These are phyloP conservation scores for Actinidia arguta DNA, from an alignment of 179 eudicot species.

Conservation along the genomic window DNA sequence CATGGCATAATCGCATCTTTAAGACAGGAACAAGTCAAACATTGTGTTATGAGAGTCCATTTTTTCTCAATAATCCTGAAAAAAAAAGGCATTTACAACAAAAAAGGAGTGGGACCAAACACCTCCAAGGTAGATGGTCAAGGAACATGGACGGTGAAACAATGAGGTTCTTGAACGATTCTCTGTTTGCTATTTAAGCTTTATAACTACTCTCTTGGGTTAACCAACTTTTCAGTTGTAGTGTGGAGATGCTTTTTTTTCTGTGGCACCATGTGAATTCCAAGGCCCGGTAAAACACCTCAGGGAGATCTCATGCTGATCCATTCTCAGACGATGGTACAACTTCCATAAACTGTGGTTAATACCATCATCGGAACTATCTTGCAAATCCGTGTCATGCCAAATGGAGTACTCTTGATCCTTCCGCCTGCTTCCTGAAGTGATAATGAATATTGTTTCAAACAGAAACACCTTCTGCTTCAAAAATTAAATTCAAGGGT, in stretches of 20 bases:
- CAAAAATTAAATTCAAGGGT: neutral
- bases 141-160: slow-evolving; percentile 80
- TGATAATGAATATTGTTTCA: neutral
- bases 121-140: slow-evolving; percentile 94
- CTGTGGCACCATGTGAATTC: slow-evolving; percentile 60
- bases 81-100: neutral
- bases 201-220: slow-evolving; percentile 41
- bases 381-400: slow-evolving; percentile 20
- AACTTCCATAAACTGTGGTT: slow-evolving; percentile 44
- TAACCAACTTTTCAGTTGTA: slow-evolving; percentile 56
- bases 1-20: slow-evolving; percentile 39
- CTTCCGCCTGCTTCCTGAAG: slow-evolving; percentile 39
- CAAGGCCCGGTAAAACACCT: slow-evolving; percentile 68
- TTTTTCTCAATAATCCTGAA: neutral
- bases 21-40: neutral
- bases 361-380: slow-evolving; percentile 25
- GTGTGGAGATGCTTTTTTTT: slow-evolving; percentile 32
- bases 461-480: slow-evolving; percentile 1
- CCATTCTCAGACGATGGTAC: slow-evolving; percentile 50
- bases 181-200: slow-evolving; percentile 64
- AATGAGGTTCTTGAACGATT: slow-evolving; percentile 70
- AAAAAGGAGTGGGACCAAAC: neutral
- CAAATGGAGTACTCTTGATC: slow-evolving; percentile 35
- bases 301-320: slow-evolving; percentile 51
- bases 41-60: neutral